These are phyloP conservation scores for Endothia cerciana DNA, from an alignment of 2,329 filamentous ascomycete genomes.

Conservation along the genomic window DNA sequence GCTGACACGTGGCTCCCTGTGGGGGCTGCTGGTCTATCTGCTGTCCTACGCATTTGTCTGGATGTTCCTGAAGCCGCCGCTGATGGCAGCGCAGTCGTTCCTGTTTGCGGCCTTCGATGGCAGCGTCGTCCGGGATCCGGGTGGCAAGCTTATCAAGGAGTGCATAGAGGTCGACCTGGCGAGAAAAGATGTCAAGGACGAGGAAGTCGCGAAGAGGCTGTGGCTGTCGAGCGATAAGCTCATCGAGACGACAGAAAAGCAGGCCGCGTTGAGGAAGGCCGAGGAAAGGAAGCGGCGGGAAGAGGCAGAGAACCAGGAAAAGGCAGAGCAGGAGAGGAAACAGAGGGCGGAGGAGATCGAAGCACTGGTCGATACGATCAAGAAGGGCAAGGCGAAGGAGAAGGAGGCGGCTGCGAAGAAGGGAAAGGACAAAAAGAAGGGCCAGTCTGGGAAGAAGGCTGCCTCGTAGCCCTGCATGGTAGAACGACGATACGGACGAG, in stretches of 20 bases:
- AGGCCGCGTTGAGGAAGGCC: conserved; percentile 65
- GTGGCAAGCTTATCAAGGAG: conserved; percentile 83
- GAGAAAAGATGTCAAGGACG: conserved; percentile 75
- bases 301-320: conserved; percentile 41
- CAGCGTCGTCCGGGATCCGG: conserved; percentile 63
- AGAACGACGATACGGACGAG: not conserved
- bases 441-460: conserved; percentile 30
- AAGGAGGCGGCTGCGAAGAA: conserved; percentile 40
- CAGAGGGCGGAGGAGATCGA: conserved; percentile 37
- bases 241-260: conserved; percentile 81
- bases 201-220: conserved; percentile 77
- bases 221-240: conserved; percentile 90
- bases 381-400: conserved; percentile 44
- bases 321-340: conserved; percentile 37
- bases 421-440: conserved; percentile 32
- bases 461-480: conserved; percentile 12
- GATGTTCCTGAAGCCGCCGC: conserved; percentile 83
- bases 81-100: conserved; percentile 84
- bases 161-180: conserved; percentile 77
- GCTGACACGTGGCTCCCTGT: conserved; percentile 81
- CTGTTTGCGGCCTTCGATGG: conserved; percentile 85
- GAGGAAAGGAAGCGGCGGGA: conserved; percentile 43
- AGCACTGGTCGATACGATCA: conserved; percentile 49
- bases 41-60: conserved; percentile 80
- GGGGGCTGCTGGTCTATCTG: conserved; percentile 78